These are phyloP conservation scores for Scorias spongiosa DNA, from an alignment of 2,329 filamentous ascomycete species.

Conservation along the genomic window DNA sequence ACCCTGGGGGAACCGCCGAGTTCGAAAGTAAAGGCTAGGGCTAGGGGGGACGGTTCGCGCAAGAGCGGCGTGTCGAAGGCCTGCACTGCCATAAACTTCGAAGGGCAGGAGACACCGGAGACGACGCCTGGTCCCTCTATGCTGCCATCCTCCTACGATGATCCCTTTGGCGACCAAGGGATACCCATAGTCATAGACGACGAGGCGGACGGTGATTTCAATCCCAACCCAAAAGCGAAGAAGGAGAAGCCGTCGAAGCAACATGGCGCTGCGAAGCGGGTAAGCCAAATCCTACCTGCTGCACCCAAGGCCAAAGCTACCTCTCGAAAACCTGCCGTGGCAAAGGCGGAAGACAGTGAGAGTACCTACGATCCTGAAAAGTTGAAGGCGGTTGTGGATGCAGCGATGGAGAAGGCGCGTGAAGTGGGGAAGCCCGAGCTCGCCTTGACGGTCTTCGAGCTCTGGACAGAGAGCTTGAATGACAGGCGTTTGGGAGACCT, in stretches of 20 bases:
- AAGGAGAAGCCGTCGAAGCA: constrained; percentile 15
- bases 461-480: constrained; percentile 26
- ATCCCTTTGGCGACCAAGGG: constrained; percentile 20
- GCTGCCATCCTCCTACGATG: constrained; percentile 8
- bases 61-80: constrained; percentile 28
- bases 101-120: constrained; percentile 32
- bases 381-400: constrained; percentile 23
- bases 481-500: constrained; percentile 23
- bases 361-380: constrained; percentile 10
- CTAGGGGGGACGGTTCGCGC: constrained; percentile 30
- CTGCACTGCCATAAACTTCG: constrained; percentile 22
- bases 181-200: constrained; percentile 24
- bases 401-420: constrained; percentile 26
- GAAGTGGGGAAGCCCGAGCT: constrained; percentile 22
- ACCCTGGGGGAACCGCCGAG: constrained; percentile 60
- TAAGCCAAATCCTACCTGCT: constrained; percentile 1
- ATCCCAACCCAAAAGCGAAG: constrained; percentile 16
- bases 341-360: background rate
- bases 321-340: background rate
- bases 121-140: constrained; percentile 27
- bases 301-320: background rate
- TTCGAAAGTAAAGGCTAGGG: constrained; percentile 42
- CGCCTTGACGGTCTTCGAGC: constrained; percentile 26
- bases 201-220: constrained; percentile 33
- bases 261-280: constrained; percentile 3